These are phyloP conservation scores for Cynanchum wilfordii DNA, from an alignment of 257 asterid species.

Conservation along the genomic window DNA sequence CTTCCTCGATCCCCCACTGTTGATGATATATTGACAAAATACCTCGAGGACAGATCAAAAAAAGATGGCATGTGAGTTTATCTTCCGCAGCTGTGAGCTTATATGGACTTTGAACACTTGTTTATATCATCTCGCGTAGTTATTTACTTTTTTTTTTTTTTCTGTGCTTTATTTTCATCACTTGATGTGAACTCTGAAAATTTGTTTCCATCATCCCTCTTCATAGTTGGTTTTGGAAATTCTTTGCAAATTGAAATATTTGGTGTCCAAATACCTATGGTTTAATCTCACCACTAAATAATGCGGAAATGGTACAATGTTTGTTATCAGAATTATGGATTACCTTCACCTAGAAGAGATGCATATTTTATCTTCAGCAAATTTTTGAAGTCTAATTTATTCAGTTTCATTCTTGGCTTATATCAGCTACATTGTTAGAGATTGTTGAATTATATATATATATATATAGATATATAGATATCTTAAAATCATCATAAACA, in stretches of 20 bases:
- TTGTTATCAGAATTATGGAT: background rate
- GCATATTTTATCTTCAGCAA: background rate
- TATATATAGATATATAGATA: no score
- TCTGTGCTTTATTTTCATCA: background rate
- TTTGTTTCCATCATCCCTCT: background rate
- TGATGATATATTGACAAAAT: constrained; percentile 70
- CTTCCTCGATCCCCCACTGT: constrained; percentile 88
- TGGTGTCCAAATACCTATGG: background rate
- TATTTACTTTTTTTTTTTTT: background rate
- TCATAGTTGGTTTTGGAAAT: background rate
- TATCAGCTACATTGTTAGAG: background rate
- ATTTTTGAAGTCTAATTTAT: background rate
- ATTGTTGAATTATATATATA: background rate
- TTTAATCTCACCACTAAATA: background rate
- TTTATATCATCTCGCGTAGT: background rate
- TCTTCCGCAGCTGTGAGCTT: constrained; percentile 2
- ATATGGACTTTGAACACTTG: background rate
- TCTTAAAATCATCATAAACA: background rate
- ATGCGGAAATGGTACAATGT: background rate
- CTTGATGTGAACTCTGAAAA: no score
- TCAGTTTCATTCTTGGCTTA: background rate
- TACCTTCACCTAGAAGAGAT: background rate
- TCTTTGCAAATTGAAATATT: background rate
- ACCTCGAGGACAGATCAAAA: constrained; percentile 73
- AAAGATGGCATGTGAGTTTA: constrained; percentile 81